Percentiles rank a stretch among this genome's conserved stretches.
These are phyloP conservation scores for Spirogloea muscicola DNA, from an alignment of 139 green algal genomes.

Conservation along the genomic window DNA sequence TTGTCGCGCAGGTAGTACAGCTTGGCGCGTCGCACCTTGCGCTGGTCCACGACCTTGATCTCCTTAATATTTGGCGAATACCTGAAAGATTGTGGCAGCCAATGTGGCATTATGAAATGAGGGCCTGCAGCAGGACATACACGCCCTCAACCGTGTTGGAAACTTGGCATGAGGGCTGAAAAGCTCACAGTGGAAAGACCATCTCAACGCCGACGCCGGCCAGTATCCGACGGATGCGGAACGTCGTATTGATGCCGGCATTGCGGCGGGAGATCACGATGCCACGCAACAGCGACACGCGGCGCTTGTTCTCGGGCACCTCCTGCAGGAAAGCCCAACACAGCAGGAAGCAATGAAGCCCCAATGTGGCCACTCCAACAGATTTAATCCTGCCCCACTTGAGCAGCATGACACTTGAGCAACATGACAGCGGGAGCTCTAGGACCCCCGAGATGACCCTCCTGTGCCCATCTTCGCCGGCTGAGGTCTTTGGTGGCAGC, in stretches of 20 bases:
- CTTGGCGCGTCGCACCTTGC: constrained; percentile 42
- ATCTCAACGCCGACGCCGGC: constrained; percentile 38
- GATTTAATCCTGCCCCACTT: no score
- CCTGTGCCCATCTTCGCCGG: no score
- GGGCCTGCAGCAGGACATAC: not conserved
- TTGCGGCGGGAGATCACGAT: constrained; percentile 36
- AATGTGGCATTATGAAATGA: not conserved
- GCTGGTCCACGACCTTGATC: constrained; percentile 40
- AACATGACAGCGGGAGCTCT: no score
- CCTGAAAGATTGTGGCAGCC: no score
- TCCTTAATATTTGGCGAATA: constrained; percentile 51
- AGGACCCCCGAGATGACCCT: no score
- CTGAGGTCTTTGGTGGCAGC: no score
- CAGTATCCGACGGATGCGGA: constrained; percentile 34
- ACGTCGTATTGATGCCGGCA: constrained; percentile 35
- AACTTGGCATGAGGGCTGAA: not conserved
- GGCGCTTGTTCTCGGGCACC: constrained; percentile 42
- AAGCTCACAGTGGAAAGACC: constrained; percentile 39
- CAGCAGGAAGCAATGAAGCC: no score
- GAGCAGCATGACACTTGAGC: no score
- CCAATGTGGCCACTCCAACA: no score
- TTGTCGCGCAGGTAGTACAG: constrained; percentile 52
- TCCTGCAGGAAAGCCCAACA: no score
- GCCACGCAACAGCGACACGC: constrained; percentile 29
- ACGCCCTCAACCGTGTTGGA: not conserved